Conservation (phyloP, 352 stramenopile genomes). For the Phytopythium litorale region DNA sequence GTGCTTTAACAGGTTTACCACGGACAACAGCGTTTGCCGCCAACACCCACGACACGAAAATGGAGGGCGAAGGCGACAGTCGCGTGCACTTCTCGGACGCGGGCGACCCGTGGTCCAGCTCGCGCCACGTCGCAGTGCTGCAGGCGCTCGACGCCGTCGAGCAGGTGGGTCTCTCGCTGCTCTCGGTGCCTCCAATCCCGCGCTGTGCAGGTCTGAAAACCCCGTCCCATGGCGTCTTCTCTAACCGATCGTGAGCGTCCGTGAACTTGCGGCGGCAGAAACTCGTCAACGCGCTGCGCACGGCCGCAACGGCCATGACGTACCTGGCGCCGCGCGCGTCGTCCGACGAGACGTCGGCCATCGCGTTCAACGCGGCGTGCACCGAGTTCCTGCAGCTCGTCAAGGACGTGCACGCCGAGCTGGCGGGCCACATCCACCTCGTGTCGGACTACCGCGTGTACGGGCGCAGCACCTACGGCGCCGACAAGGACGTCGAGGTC, state of each 20-base stretch:
- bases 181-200: background rate
- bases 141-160: constrained; percentile 72
- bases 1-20: background rate
- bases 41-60: constrained; percentile 8
- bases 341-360: constrained; percentile 59
- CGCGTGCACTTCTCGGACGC: constrained; percentile 80
- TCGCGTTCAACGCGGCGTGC: constrained; percentile 72
- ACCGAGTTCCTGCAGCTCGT: constrained; percentile 86
- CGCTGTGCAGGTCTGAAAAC: background rate
- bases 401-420: constrained; percentile 81
- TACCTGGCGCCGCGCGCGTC: constrained; percentile 59
- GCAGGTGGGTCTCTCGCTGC: constrained; percentile 34
- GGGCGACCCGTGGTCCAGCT: constrained; percentile 60
- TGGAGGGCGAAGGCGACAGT: constrained; percentile 63
- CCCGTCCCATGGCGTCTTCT: too few relatives aligned
- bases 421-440: constrained; percentile 80
- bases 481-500: constrained; percentile 78
- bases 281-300: constrained; percentile 72
- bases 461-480: constrained; percentile 78
- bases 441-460: constrained; percentile 85
- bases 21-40: background rate
- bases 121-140: constrained; percentile 71
- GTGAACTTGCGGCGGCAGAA: constrained; percentile 40
- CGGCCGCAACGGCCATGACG: constrained; percentile 59
- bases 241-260: too few relatives aligned